phyloP scores from a whole-genome alignment of 352 stramenopile genomes.

The Pseudoperonospora humuli region DNA sequence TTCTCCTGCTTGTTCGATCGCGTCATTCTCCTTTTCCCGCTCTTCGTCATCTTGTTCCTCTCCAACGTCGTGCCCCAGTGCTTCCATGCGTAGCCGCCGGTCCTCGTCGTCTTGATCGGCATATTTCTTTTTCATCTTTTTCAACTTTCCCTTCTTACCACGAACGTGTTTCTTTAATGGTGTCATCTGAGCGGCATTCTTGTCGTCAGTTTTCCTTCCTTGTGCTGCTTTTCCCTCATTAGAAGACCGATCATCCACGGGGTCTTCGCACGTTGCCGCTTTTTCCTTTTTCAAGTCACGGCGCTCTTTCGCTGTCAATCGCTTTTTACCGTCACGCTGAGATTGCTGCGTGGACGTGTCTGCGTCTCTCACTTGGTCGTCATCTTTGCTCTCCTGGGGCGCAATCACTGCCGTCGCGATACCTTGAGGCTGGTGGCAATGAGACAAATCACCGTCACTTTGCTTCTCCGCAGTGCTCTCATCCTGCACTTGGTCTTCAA shows the following conservation, averaged over 20 bases:
- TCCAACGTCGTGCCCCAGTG: constrained; percentile 62
- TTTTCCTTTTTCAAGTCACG: constrained; percentile 77
- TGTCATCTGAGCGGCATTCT: neutral
- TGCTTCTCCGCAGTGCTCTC: neutral
- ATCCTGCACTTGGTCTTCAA: constrained; percentile 1
- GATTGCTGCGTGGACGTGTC: neutral
- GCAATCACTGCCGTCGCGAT: constrained; percentile 4
- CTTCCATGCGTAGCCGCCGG: constrained; percentile 86
- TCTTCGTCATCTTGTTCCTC: constrained; percentile 27
- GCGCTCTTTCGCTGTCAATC: constrained; percentile 62
- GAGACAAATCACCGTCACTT: neutral
- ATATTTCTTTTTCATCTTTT: constrained; percentile 96
- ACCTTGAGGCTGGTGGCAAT: neutral
- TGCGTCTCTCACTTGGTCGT: constrained; percentile 12
- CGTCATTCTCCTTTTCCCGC: constrained; percentile 14
- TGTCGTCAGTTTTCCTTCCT: constrained; percentile 50
- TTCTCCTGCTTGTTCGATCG: constrained; percentile 11
- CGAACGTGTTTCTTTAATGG: constrained; percentile 47
- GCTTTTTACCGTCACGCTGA: constrained; percentile 43
- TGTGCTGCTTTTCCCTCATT: constrained; percentile 12
- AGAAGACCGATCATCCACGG: constrained; percentile 6
- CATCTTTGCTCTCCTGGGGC: constrained; percentile 8
- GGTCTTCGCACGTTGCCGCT: constrained; percentile 12
- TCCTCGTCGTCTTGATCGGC: constrained; percentile 95
- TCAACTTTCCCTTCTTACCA: constrained; percentile 93